Evolutionary conservation across 2,329 filamentous ascomycete genomes (phyloP), one percentile per base, ranked within the genome.

Genomic region (Elsinoe arachidis): DNA sequence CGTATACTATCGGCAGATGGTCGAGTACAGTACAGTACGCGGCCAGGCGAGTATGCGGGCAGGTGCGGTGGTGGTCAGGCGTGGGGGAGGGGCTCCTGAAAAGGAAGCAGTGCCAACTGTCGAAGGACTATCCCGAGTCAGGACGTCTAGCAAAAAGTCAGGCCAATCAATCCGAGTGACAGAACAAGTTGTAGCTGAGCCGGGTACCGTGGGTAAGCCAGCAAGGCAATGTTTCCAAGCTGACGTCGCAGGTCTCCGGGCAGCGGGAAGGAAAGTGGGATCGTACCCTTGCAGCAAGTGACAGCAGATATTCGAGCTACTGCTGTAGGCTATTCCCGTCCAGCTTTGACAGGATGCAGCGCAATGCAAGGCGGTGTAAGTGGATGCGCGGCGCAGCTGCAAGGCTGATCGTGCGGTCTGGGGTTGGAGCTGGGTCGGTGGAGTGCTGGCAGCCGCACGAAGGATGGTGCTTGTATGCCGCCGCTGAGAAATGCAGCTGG

Each of bases 61-160:
- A 15, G 30, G 10, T 34, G 46, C 12, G 46, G 23, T 37, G 46
- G 46, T 34, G 10, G 46, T 53, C 34, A 37, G 34, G 49, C 49
- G 49, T 53, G 49, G 49, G 49, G 49, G 49, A 53, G 49, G 49
- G 34, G 49, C 49, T 53, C n/a, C 49, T 53, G 49, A 53, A 53
- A 53, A 38, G 49, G 33, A 38, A 38, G 49, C 49, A 39, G 34
- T 53, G 49, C 49, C 49, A 53, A 39, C 49, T 38, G 34, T 38
- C 49, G 26, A 38, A 53, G 49, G 49, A 53, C 49, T 38, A 35
- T 26, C 5, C 19, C 49, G 49, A 53, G 49, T 53, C 49, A 53
- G 49, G 47, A n/a, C 15, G 12, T 21, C 11, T 12, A 15, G 47
- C 17, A 6, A 52, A 30, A 19, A 38, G 47, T 35, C 30, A 33